These are phyloP conservation scores for Ochromonas danica DNA, from an alignment of 108 stramenopile genomes.

Conservation along the genomic window DNA sequence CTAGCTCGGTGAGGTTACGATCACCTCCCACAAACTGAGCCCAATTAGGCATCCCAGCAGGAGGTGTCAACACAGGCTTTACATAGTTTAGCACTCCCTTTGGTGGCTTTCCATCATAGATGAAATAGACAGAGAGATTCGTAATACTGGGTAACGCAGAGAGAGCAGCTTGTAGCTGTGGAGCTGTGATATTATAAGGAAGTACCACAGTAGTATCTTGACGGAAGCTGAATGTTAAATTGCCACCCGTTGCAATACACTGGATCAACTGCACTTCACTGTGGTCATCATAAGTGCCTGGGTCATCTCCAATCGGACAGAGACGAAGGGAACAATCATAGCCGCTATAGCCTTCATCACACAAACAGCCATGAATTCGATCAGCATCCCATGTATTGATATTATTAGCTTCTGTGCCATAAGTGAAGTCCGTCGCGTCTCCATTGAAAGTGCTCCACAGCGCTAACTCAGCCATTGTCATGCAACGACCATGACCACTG, in stretches of 20 bases:
- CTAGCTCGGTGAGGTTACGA: not conserved
- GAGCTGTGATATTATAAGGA: conserved; percentile 1
- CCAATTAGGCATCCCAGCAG: conserved; percentile 31
- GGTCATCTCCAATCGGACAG: conserved; percentile 54
- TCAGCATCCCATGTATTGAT: conserved; percentile 68
- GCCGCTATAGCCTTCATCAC: conserved; percentile 69
- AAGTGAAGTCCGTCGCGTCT: conserved; percentile 52
- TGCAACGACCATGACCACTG: conserved; percentile 65
- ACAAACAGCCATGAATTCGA: conserved; percentile 63
- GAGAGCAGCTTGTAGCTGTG: not conserved
- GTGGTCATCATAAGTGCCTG: conserved; percentile 29
- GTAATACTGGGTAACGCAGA: not conserved
- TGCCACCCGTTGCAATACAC: conserved; percentile 23
- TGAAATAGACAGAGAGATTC: conserved; percentile 19
- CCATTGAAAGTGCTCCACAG: conserved; percentile 60
- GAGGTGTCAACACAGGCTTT: not conserved
- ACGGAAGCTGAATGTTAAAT: conserved; percentile 37
- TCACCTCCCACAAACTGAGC: conserved; percentile 1
- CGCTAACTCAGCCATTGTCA: conserved; percentile 63
- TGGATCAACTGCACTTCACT: not conserved
- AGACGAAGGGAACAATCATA: conserved; percentile 60
- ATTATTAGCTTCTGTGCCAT: conserved; percentile 59
- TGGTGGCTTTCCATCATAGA: conserved; percentile 37
- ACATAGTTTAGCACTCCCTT: not conserved
- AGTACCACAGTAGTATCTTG: conserved; percentile 39